These are phyloP conservation scores for Aspergillus kassunensis DNA, from an alignment of 495 filamentous ascomycete species.

Conservation along the genomic window DNA sequence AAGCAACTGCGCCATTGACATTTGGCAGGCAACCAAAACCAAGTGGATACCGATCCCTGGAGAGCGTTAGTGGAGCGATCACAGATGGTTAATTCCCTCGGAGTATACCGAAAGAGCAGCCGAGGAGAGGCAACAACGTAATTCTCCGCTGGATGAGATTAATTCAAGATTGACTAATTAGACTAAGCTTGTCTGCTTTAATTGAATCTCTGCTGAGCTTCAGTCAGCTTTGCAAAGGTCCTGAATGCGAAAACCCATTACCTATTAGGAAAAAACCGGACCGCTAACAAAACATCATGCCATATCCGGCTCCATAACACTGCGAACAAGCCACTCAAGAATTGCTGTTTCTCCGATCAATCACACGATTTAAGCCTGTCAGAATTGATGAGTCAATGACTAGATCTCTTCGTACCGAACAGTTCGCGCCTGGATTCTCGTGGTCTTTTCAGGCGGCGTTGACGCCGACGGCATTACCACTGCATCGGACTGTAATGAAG, in stretches of 20 bases:
- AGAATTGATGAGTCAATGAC: constrained; percentile 2
- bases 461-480: background rate
- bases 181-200: no score
- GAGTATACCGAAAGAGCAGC: no score
- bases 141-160: no score
- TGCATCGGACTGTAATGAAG: no score
- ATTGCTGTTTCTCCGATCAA: background rate
- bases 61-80: background rate
- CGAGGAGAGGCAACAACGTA: no score
- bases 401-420: no score
- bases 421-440: no score
- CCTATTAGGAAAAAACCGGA: background rate
- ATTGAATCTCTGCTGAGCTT: no score
- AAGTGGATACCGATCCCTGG: background rate
- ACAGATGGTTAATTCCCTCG: no score
- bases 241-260: background rate
- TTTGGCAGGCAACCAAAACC: background rate
- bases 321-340: background rate
- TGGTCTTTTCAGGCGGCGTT: no score
- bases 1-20: background rate
- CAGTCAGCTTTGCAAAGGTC: background rate
- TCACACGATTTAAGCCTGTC: background rate
- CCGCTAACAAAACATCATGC: background rate
- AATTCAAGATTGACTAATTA: no score
- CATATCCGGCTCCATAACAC: constrained; percentile 1